A percentile compares a stretch with the other conserved stretches of the same genome.
Conservation (phyloP, 2,329 filamentous ascomycete species). For the Fusarium sp. region DNA sequence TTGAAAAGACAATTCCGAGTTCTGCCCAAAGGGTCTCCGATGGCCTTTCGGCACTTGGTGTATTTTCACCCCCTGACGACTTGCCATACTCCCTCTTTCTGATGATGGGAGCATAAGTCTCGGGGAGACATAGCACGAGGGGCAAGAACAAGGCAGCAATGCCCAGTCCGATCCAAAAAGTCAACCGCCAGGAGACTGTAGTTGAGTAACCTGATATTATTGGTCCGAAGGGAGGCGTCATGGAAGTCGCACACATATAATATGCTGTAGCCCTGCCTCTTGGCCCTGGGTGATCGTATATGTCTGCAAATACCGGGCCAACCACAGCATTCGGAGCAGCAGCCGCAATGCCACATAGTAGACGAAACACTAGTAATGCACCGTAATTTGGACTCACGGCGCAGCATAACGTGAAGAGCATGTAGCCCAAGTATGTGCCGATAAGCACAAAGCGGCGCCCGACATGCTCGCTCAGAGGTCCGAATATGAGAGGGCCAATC, state of each 20-base stretch:
- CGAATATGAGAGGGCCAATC: constrained; percentile 58
- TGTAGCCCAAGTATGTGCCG: constrained; percentile 62
- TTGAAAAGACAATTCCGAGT: constrained; percentile 21
- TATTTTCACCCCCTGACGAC: not conserved
- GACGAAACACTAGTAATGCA: constrained; percentile 60
- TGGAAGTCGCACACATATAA: constrained; percentile 57
- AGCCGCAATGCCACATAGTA: constrained; percentile 58
- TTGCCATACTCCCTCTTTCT: constrained; percentile 2
- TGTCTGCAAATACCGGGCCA: constrained; percentile 62
- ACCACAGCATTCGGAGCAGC: constrained; percentile 60
- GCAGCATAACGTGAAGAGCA: constrained; percentile 58
- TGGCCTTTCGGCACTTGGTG: not conserved
- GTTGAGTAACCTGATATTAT: constrained; percentile 61
- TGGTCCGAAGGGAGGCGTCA: constrained; percentile 59
- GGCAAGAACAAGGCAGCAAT: constrained; percentile 51
- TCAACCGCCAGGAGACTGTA: constrained; percentile 61
- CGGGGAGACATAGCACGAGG: constrained; percentile 34
- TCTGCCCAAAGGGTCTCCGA: constrained; percentile 3
- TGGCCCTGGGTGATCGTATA: constrained; percentile 55
- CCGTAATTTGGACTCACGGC: constrained; percentile 60
- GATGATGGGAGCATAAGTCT: constrained; percentile 36
- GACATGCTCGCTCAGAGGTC: constrained; percentile 59
- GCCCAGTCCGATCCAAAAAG: constrained; percentile 55
- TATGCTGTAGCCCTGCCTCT: constrained; percentile 54
- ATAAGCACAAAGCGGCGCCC: constrained; percentile 62